Percentiles rank a stretch among this genome's conserved stretches.
Evolutionary conservation across 1,139 yeast species (phyloP).

Genomic region (Candida tropicalis): DNA sequence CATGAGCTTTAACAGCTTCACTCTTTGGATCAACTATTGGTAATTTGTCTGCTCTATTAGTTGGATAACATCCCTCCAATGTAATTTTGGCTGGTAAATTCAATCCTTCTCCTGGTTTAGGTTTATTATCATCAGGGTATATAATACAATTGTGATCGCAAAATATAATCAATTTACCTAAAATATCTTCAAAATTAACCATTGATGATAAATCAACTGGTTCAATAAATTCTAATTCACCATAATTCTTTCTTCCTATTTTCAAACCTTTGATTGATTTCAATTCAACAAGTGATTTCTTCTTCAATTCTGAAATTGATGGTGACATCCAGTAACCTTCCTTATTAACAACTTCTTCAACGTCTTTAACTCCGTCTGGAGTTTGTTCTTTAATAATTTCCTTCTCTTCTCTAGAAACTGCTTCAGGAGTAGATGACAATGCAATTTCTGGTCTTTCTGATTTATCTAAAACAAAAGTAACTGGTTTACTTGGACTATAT

Average conservation of each 20-base stretch:
- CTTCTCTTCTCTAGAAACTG: conserved; percentile 13
- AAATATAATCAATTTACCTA: conserved; percentile 67
- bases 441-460: conserved; percentile 9
- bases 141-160: conserved; percentile 63
- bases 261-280: conserved; percentile 65
- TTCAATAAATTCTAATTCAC: conserved; percentile 69
- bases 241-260: conserved; percentile 81
- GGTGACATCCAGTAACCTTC: conserved; percentile 93
- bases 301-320: conserved; percentile 59
- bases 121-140: conserved; percentile 72
- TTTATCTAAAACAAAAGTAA: conserved; percentile 34
- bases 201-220: conserved; percentile 83
- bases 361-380: conserved; percentile 17
- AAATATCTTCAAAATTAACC: conserved; percentile 58
- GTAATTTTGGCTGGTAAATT: conserved; percentile 76
- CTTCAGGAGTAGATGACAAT: conserved; percentile 17
- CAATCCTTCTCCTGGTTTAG: conserved; percentile 77
- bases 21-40: conserved; percentile 81
- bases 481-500: conserved; percentile 30
- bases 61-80: conserved; percentile 77
- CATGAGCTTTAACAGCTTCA: conserved; percentile 69
- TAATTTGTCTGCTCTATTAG: conserved; percentile 68
- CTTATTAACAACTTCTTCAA: background rate
- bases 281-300: conserved; percentile 62
- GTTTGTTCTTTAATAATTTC: conserved; percentile 2